Base-by-base conservation (phyloP, 352 stramenopile species). In the Globisporangium polare region DNA sequence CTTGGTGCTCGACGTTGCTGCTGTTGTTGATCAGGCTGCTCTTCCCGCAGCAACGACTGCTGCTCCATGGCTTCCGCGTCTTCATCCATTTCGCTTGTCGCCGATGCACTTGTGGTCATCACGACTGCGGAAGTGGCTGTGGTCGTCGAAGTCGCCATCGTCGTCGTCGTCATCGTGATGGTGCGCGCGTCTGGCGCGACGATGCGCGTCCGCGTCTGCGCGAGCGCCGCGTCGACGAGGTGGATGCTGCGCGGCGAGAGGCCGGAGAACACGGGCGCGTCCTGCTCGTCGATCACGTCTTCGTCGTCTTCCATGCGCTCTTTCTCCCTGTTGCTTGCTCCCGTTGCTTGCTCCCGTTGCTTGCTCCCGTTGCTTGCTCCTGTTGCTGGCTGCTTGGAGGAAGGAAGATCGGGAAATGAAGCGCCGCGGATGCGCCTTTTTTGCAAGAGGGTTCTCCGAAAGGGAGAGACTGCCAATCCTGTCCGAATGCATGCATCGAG, bases 211-310 rank as follows among this genome's bases (percentile, higher is more conserved):
- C 24, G 49, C 27, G 49, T 37, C 17, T 55, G 24, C 9, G 55
- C 55, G 53, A 58, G 39, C 26, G 33, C 26, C 18, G 60, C 27
- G 27, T 66, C 59, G 31, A 70, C 29, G 27, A 54, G 33, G 51
- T 59, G 59, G 51, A 59, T 62, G 47, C 45, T 63, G 37, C 55
- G 62, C 54, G 62, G 62, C 22, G 54, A 63, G 55, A 67, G n/a
- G 5, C 53, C 53, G 1, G 53, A 29, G 45, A 67, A 63, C 31
- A 63, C 62, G 41, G 62, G 39, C 39, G 47, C 53, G 41, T 67
- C 61, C 3, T 50, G 53, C 31, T 66, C 60, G 41, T 62, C 60
- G 27, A 49, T n/a, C 22, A 53, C 37, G 58, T 33, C 41, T 22
- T 54, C 43, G 29, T 59, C 58, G 49, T 47, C 27, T 13, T 45